Evolutionary conservation across 495 filamentous ascomycete genomes (phyloP).

Genomic region (Hypoxylon fragiforme): DNA sequence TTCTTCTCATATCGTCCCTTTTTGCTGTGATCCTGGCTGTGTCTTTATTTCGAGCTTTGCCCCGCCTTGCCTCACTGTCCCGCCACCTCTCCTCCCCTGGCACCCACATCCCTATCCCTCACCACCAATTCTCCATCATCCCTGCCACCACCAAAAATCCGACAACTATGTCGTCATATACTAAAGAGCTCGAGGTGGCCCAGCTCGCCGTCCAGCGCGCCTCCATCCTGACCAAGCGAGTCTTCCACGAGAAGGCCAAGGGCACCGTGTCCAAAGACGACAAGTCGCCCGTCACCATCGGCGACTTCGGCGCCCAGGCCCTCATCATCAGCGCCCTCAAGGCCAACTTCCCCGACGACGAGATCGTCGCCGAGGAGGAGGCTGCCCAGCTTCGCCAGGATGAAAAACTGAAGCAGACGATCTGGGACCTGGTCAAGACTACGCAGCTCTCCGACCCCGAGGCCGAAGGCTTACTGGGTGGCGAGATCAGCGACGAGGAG

Average conservation of each 20-base stretch:
- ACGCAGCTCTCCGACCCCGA: conserved; percentile 70
- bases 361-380: conserved; percentile 95
- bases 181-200: conserved; percentile 80
- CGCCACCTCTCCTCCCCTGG: conserved; percentile 24
- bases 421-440: conserved; percentile 79
- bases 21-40: conserved; percentile 37
- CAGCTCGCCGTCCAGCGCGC: conserved; percentile 92
- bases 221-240: conserved; percentile 82
- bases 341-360: conserved; percentile 85
- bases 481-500: conserved; percentile 66
- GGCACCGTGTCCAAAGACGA: conserved; percentile 93
- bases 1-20: conserved; percentile 24
- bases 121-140: conserved; percentile 25
- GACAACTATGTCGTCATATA: conserved; percentile 57
- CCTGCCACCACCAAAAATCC: neutral
- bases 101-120: too few species aligned
- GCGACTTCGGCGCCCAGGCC: conserved; percentile 96
- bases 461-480: conserved; percentile 68
- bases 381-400: conserved; percentile 74
- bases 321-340: conserved; percentile 89
- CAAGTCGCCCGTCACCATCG: conserved; percentile 94
- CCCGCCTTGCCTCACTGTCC: conserved; percentile 37
- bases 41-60: conserved; percentile 33
- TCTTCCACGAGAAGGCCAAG: conserved; percentile 91
- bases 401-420: conserved; percentile 63